These are phyloP conservation scores for Letharia lupina DNA, from an alignment of 495 filamentous ascomycete genomes.

Conservation along the genomic window DNA sequence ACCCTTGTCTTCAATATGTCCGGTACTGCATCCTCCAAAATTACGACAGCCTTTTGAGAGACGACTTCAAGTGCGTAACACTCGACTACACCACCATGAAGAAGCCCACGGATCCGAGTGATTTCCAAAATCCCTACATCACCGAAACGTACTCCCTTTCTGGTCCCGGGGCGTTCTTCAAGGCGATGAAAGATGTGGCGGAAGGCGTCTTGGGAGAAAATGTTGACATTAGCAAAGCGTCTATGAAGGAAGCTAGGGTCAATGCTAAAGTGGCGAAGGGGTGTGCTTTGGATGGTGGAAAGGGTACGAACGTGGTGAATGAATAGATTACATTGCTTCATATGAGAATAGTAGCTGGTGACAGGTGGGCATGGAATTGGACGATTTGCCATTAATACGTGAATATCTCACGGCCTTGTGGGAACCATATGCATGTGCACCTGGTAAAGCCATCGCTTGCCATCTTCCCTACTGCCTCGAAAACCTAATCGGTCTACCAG, in stretches of 20 bases:
- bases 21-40: neutral
- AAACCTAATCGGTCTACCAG: too few species aligned
- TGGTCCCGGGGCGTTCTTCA: neutral
- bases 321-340: neutral
- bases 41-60: neutral
- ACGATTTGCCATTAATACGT: neutral
- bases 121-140: neutral
- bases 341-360: neutral
- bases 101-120: neutral
- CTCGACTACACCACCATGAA: neutral
- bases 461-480: too few species aligned
- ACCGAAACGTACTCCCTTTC: neutral
- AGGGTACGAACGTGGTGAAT: neutral
- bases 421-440: neutral
- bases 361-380: neutral
- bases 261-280: neutral
- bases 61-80: neutral
- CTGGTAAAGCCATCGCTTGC: too few species aligned
- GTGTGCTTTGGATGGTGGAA: neutral
- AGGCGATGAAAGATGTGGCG: constrained; percentile 1
- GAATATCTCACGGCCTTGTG: neutral
- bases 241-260: neutral
- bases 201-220: neutral
- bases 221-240: neutral
- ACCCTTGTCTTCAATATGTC: neutral